These are phyloP conservation scores for Chalciporus piperatus DNA, from an alignment of 768 basidiomycete genomes.

Conservation along the genomic window DNA sequence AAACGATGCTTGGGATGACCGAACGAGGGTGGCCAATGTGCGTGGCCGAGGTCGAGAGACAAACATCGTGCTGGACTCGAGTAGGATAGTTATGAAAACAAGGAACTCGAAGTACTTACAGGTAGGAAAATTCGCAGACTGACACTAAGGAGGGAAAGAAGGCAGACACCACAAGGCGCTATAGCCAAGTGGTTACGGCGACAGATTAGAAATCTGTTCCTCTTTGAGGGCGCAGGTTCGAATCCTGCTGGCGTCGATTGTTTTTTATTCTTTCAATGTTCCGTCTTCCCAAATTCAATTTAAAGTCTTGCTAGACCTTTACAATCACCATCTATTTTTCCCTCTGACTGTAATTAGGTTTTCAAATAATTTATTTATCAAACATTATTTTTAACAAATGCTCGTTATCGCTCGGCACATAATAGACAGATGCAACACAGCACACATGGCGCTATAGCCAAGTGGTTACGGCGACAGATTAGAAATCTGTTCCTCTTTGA, in stretches of 20 bases:
- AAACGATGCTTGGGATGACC: slow-evolving; percentile 1
- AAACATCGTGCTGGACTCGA: slow-evolving; percentile 18
- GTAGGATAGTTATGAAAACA: too few species aligned
- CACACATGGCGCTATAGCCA: slow-evolving; percentile 63
- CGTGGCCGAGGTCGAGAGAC: slow-evolving; percentile 11
- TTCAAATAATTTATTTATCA: too few species aligned
- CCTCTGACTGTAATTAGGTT: too few species aligned
- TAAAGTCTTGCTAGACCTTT: too few species aligned
- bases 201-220: slow-evolving; percentile 44
- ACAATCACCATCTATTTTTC: too few species aligned
- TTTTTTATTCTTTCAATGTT: background rate
- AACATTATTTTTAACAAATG: too few species aligned
- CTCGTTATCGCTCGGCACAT: background rate
- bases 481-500: slow-evolving; percentile 40
- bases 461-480: slow-evolving; percentile 81
- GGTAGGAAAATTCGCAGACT: too few species aligned
- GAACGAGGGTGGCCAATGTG: slow-evolving; percentile 1
- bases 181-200: slow-evolving; percentile 81
- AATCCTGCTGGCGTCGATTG: slow-evolving; percentile 42
- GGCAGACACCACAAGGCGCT: slow-evolving; percentile 51
- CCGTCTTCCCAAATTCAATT: too few species aligned
- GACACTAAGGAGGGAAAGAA: background rate
- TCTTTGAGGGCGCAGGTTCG: slow-evolving; percentile 42
- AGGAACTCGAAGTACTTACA: too few species aligned
- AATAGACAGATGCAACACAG: background rate